Evolutionary conservation across 2,329 filamentous ascomycete species (phyloP), one percentile per base, ranked within the genome.

Genomic region (Pseudogymnoascus sp.): DNA sequence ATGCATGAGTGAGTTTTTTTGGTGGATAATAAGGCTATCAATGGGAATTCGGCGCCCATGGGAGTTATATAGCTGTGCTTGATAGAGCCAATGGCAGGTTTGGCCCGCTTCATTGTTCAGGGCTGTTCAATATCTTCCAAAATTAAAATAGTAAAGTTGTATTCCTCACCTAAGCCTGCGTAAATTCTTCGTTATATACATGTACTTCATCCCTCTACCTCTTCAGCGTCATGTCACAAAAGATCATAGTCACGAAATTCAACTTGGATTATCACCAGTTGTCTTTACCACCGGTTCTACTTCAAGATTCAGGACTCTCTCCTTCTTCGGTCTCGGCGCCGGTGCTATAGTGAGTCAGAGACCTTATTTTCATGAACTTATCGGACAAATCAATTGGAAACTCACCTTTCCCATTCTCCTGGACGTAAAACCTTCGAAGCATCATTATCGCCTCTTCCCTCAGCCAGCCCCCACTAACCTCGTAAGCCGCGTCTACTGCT

Each of bases 361-460:
- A 2, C 5, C 5, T 33, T 33, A 12, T 35, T 5, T 22, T 56
- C n/a, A 31, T 2, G 3, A 7, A 14, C 5, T 8, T 11, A 14
- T 8, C n/a, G 12, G 35, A 33, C 11, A 56, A 33, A 3, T 35
- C 16, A 6, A 56, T 3, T 56, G 19, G n/a, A n/a, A 16, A 71
- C 79, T 70, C 78, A 90, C 90, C 91, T 81, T 95, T 90, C 67
- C 90, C 91, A 76, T 99, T 99, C 76, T 99, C 93, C 76, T 99
- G 95, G 33, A 99, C 90, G 75, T 99, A 99, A 76, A 99, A 99
- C 64, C 93, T 87, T 67, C 96, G 84, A 68, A 99, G 81, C 68
- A 99, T 77, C 75, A 93, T 93, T 65, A 99, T 96, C 4, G 95
- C 93, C 72, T 98, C 93, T 71, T 96, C 90, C 56, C 91, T 85